Evolutionary conservation across 306 rosid species (phyloP), one percentile per base, ranked within the genome.

Genomic region (Amphicarpaea edgeworthii): DNA sequence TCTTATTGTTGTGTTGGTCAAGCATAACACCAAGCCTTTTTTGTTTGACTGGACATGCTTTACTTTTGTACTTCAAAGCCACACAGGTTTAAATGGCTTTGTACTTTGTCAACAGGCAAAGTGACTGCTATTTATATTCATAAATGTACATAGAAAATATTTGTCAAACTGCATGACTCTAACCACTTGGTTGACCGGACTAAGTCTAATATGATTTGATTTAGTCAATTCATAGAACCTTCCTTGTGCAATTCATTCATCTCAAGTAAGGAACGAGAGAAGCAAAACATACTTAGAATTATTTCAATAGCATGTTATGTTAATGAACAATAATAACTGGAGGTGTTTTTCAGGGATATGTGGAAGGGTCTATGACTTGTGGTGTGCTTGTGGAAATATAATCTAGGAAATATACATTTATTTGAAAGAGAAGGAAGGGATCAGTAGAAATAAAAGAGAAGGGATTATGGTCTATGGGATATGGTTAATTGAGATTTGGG

Each of bases 161-260:
- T 55, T 80, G 14, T 47, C 64, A 43, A 77, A 63, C 63, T 43
- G 14, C 49, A 5, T 62, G 15, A 17, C 20, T 62, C 53, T 54
- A 28, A 43, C 72, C 40, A 5, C 75, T 55, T 2, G 11, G 68
- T 81, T 72, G 86, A 69, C 73, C 75, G 45, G 88, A 83, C 77
- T 30, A 46, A 15, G 72, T 60, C 84, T 43, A 50, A 49, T 32
- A 7, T 68, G 85, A 69, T 74, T 73, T 54, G 73, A 63, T 41
- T 68, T 4, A 63, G 80, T 76, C 82, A 85, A 70, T 76, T 58
- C 42, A 2, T 24, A 70, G 57, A 50, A 51, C 61, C 59, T 68
- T 63, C 46, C 65, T 65, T 61, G 70, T 38, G 42, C 69, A 63
- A n/a, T 40, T 34, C 69, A 40, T 23, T 62, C 73, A 26, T 54